Base-by-base conservation (phyloP, 2,329 filamentous ascomycete genomes). In the Bipolaris sorokiniana region DNA sequence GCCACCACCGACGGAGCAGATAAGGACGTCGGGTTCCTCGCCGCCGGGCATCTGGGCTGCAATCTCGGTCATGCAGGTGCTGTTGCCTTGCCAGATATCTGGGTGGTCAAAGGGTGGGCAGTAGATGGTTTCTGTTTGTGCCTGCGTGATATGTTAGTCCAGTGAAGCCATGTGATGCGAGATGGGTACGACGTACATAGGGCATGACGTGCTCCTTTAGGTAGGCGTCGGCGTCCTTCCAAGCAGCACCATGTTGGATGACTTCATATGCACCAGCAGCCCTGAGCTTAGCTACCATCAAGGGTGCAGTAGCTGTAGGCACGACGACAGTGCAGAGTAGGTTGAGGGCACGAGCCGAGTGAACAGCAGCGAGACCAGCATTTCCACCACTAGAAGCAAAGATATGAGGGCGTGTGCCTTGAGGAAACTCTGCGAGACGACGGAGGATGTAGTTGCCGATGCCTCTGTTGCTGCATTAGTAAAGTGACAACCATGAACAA, bases 301-400 rank as follows among this genome's bases (percentile, higher is more conserved):
- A 76, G 1, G 84, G 79, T 31, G 88, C 86, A 0, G 90, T 90
- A 6, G 80, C 81, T 7, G 80, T 72, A 0, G 92, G 90, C 1
- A 95, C 86, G 28, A 92, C 89, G 59, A 96, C 89, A 5, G 91
- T 94, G 72, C 86, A 88, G 1, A 86, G 87, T 36, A 85, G 83
- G 5, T 81, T 78, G 6, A 95, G 82, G 2, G 84, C 81, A 22
- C 81, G 79, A 11, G 91, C 89, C 1, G 91, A 89, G 46, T 86
- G 88, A 15, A 91, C 90, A 68, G 90, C 91, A 1, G 91, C 92
- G 3, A 96, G 85, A 1, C 92, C 92, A 2, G 92, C 92, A 71
- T 96, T 96, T 55, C 92, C 92, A 56, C 90, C 91, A 2, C 87
- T 90, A 11, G 88, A 90, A 70, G 85, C 89, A 79, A 91, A 95